Evolutionary conservation across 345 rosid genomes (phyloP).

Genomic region (Diplotaxis tenuifolia): DNA sequence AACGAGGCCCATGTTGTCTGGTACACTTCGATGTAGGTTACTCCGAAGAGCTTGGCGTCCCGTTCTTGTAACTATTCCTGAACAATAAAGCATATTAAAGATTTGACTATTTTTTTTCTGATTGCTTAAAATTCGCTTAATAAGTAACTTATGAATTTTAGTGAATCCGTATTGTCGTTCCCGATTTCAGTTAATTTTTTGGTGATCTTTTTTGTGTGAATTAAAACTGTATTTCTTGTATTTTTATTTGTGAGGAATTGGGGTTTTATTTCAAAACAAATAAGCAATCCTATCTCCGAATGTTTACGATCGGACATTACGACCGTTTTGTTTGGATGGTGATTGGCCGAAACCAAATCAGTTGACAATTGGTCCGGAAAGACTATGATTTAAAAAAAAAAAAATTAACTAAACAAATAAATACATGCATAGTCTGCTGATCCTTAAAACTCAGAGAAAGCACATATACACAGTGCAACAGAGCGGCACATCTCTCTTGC

Average conservation of each 20-base stretch:
- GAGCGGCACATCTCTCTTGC: not conserved
- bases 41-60: conserved; percentile 89
- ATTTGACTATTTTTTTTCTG: not conserved
- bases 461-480: not conserved
- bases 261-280: not conserved
- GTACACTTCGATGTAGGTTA: conserved; percentile 49
- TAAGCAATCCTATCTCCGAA: not conserved
- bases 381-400: not conserved
- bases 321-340: not conserved
- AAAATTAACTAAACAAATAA: too few species aligned
- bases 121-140: not conserved
- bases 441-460: not conserved
- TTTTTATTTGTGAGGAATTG: not conserved
- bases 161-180: not conserved
- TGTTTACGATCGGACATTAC: not conserved
- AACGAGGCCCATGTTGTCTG: conserved; percentile 45
- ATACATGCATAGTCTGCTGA: not conserved
- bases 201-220: not conserved
- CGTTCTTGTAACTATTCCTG: conserved; percentile 74
- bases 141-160: not conserved
- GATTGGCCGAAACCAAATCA: not conserved
- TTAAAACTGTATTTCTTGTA: not conserved
- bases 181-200: not conserved
- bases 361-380: too few species aligned
- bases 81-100: conserved; percentile 39